phyloP scores from a whole-genome alignment of 805 yeast genomes.

The Candida takata region DNA sequence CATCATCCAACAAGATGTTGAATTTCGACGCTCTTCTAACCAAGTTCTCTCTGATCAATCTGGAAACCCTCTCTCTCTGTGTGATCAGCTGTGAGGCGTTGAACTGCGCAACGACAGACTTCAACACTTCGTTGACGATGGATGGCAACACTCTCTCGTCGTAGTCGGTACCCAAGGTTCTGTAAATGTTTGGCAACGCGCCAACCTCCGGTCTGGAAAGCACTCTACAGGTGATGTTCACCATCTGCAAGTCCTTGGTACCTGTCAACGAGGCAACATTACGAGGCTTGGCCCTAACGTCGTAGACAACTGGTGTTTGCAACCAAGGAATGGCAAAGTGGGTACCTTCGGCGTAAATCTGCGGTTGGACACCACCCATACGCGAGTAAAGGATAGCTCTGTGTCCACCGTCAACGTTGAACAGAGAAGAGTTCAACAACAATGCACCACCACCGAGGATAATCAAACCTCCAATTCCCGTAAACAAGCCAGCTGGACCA shows the following conservation, averaged over 20 bases:
- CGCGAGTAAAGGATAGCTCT: conserved; percentile 93
- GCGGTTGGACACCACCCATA: conserved; percentile 73
- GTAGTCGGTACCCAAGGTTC: conserved; percentile 91
- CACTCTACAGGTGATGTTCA: conserved; percentile 97
- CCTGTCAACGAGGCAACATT: conserved; percentile 95
- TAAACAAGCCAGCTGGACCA: conserved; percentile 46
- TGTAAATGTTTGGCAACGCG: conserved; percentile 75
- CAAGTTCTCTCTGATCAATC: conserved; percentile 84
- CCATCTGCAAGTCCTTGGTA: conserved; percentile 98
- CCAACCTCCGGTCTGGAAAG: conserved; percentile 78
- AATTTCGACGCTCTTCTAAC: conserved; percentile 88
- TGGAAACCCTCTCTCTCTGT: conserved; percentile 95
- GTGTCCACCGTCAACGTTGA: conserved; percentile 97
- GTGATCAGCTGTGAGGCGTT: conserved; percentile 97
- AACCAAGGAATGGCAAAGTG: conserved; percentile 92
- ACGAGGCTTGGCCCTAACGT: conserved; percentile 95
- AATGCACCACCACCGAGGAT: conserved; percentile 52
- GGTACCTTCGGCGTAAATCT: conserved; percentile 88
- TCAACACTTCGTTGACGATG: conserved; percentile 95
- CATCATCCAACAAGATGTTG: conserved; percentile 87
- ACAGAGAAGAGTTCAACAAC: conserved; percentile 49
- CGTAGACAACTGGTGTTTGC: conserved; percentile 87
- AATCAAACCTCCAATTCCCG: conserved; percentile 57
- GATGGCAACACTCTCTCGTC: conserved; percentile 97
- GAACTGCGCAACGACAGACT: conserved; percentile 96